A percentile compares a stretch with the other conserved stretches of the same genome.
Evolutionary conservation across 2,329 filamentous ascomycete genomes (phyloP).

Genomic region (Rhinocladiella mackenziei): DNA sequence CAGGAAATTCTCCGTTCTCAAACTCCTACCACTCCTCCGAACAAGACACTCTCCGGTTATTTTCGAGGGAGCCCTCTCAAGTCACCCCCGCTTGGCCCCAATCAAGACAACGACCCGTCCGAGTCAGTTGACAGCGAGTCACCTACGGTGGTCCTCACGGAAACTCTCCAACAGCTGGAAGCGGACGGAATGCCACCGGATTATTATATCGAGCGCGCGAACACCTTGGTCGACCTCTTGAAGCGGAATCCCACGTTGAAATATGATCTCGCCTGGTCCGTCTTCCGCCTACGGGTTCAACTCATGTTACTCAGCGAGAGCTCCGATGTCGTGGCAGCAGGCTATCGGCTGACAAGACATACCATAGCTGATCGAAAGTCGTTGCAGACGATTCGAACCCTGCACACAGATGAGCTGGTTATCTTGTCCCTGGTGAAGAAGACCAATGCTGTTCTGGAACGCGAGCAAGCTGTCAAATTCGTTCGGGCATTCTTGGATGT

Average conservation of each 20-base stretch:
- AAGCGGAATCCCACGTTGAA: conserved; percentile 89
- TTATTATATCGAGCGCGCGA: conserved; percentile 91
- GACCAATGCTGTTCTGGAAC: conserved; percentile 91
- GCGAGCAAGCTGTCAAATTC: conserved; percentile 96
- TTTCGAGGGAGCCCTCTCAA: conserved; percentile 55
- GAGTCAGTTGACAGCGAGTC: conserved; percentile 64
- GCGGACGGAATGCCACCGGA: conserved; percentile 82
- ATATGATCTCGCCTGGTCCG: conserved; percentile 92
- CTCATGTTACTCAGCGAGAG: conserved; percentile 94
- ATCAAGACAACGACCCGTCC: conserved; percentile 57
- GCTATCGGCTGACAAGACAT: conserved; percentile 88
- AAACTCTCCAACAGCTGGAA: conserved; percentile 86
- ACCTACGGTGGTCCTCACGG: conserved; percentile 83
- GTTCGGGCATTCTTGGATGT: conserved; percentile 92
- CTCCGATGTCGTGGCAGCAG: conserved; percentile 89
- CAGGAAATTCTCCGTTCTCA: conserved; percentile 58
- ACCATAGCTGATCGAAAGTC: conserved; percentile 90
- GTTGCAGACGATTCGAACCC: conserved; percentile 75
- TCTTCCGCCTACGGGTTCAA: conserved; percentile 90
- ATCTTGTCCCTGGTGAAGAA: conserved; percentile 92
- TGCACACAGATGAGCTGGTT: conserved; percentile 90
- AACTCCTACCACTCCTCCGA: conserved; percentile 48
- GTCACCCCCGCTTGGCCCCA: conserved; percentile 46
- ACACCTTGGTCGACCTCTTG: conserved; percentile 92
- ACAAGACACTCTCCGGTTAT: conserved; percentile 51